Conservation (phyloP, 768 basidiomycete species). For the Suillus weaverae region DNA sequence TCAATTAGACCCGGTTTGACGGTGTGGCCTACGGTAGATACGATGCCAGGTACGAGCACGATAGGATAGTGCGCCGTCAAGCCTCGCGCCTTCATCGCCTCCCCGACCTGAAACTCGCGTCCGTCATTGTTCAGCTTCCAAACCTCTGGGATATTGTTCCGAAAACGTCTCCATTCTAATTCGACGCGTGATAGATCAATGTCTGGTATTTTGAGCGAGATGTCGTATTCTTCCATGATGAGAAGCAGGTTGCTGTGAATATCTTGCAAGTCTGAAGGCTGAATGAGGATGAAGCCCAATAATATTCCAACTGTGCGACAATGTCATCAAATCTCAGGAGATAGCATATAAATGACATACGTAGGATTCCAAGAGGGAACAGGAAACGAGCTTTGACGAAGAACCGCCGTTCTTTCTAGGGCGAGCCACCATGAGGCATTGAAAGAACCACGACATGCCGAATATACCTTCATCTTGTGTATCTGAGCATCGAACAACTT, state of each 20-base stretch:
- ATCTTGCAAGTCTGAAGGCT: conserved; percentile 64
- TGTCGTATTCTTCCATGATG: conserved; percentile 69
- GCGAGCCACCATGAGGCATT: neutral
- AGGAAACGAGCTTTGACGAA: conserved; percentile 47
- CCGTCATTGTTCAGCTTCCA: conserved; percentile 84
- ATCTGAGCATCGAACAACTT: conserved; percentile 26
- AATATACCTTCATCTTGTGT: conserved; percentile 26
- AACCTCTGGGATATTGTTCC: conserved; percentile 70
- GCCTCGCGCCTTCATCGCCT: conserved; percentile 61
- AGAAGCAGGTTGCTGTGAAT: conserved; percentile 68
- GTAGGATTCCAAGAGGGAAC: conserved; percentile 70
- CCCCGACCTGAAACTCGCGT: conserved; percentile 78
- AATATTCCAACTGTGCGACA: conserved; percentile 56
- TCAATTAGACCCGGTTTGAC: neutral
- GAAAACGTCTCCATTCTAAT: conserved; percentile 66
- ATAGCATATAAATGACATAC: conserved; percentile 38
- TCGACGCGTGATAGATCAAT: conserved; percentile 70
- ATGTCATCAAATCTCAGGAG: conserved; percentile 5
- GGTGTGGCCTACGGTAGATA: conserved; percentile 66
- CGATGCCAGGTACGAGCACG: conserved; percentile 85
- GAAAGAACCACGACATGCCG: neutral
- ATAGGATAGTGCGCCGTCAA: conserved; percentile 74
- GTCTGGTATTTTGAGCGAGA: conserved; percentile 61
- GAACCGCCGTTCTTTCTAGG: conserved; percentile 19
- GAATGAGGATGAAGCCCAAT: conserved; percentile 63